These are phyloP conservation scores for Tolypocladium paradoxum DNA, from an alignment of 2,329 filamentous ascomycete species.

Conservation along the genomic window DNA sequence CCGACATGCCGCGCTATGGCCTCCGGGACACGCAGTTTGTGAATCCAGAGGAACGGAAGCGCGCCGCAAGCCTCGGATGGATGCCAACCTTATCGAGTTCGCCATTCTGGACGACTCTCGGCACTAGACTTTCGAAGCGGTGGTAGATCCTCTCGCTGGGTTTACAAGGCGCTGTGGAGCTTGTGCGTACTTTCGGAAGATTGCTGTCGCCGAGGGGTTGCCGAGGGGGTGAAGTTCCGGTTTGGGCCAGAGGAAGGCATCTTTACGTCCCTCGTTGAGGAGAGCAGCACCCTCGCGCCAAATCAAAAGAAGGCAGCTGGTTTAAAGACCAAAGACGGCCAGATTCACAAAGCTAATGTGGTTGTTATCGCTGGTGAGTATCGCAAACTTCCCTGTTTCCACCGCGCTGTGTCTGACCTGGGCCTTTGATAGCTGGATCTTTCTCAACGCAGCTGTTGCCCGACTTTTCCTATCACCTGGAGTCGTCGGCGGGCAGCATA, in stretches of 20 bases:
- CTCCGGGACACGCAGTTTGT: slow-evolving; percentile 13
- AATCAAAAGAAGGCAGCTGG: neutral
- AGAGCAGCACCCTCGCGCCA: neutral
- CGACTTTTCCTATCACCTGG: slow-evolving; percentile 16
- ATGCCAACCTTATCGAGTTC: slow-evolving; percentile 12
- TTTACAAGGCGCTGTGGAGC: slow-evolving; percentile 12
- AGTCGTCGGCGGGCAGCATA: slow-evolving; percentile 17
- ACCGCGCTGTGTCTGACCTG: neutral
- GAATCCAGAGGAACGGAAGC: slow-evolving; percentile 7
- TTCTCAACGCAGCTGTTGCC: slow-evolving; percentile 20
- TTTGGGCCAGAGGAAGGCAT: slow-evolving; percentile 14
- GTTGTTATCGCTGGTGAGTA: slow-evolving; percentile 16
- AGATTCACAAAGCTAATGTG: slow-evolving; percentile 8
- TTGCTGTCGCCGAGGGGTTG: slow-evolving; percentile 11
- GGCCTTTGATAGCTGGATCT: slow-evolving; percentile 13
- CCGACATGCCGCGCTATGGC: slow-evolving; percentile 13
- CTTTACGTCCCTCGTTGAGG: slow-evolving; percentile 9
- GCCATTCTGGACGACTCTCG: slow-evolving; percentile 7
- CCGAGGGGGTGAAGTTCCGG: slow-evolving; percentile 13
- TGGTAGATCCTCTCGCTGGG: slow-evolving; percentile 12
- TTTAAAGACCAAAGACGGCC: slow-evolving; percentile 7
- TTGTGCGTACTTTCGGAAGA: slow-evolving; percentile 9
- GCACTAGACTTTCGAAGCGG: slow-evolving; percentile 9
- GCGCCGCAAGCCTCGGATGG: slow-evolving; percentile 9
- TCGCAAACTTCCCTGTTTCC: no score